Evolutionary conservation across 2,329 filamentous ascomycete species (phyloP), one percentile per base, ranked within the genome.

Genomic region (Claviceps quebecensis): DNA sequence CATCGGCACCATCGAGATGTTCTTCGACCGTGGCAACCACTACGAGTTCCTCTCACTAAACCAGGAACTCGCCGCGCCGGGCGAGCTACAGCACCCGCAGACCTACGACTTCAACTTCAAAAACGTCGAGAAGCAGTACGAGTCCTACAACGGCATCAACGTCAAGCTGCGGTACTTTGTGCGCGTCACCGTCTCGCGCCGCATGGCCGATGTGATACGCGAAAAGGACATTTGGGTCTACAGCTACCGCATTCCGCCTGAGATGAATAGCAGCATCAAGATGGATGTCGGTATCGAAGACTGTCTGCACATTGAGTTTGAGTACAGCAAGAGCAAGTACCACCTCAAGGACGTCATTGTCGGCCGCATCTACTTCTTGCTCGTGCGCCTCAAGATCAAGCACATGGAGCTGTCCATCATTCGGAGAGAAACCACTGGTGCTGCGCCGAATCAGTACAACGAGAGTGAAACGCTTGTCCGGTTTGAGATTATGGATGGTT

Each of bases 181-280:
- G 53, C 86, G 90, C 60, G 93, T 97, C 59, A 98, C 93, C 38
- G 93, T 98, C 47, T 95, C 89, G 49, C 82, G 93, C 63, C 83
- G 93, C 66, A 97, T 98, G 89, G 88, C 89, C 61, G 93, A 98
- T 65, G 91, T 98, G 53, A 88, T 97, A 62, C 86, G 94, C 61
- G 94, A 98, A 72, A 98, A 98, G 78, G 94, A 98, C 69, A 86
- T 98, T 57, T 98, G 94, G 94, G 94, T 98, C 52, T 98, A 98
- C 75, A 93, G 85, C 56, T 98, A 98, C 76, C 84, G 90, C 67
- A 91, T 97, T 74, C 91, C 93, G 19, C 93, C 93, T 17, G 93
- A 98, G 79, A 94, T 89, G 69, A 98, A 97, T 75, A 90, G 83
- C 71, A 89, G 87, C 59, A 98, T 98, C 76, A 98, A 98, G 79